Base-by-base conservation (phyloP, 805 yeast genomes). In the Wickerhamiella sorbophila region DNA sequence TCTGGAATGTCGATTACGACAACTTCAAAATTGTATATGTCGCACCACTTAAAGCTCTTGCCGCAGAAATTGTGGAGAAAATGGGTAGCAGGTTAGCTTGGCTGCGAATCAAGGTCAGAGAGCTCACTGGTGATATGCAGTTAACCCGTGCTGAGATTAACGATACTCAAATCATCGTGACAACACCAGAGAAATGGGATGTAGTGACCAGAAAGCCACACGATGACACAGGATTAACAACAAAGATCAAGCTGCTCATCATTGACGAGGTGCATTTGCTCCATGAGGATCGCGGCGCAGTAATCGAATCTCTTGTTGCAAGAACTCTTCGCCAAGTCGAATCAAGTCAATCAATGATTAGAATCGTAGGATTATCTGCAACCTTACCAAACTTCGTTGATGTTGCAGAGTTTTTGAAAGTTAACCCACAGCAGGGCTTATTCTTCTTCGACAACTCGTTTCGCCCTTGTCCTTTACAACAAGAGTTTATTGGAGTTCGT, bases 201-300 rank as follows among this genome's bases (percentile, higher is more conserved):
- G 96, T 91, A 2, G 95, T 91, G 1, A 88, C 98, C 0, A 73
- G 97, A 56, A 91, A 91, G 56, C 79, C 87, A 31, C 79, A 71
- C 50, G 96, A 95, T 40, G 96, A 87, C 53, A 75, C 74, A 39
- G 94, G 86, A 50, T 60, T 87, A 37, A 83, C 84, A 2, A 75
- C 81, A 10, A 86, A 85, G 52, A 93, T 91, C 8, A 83, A 79
- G 58, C 63, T 91, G 12, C 63, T 91, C 44, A 84, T 91, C 45
- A 87, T 91, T 46, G 98, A 91, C 67, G 98, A 91, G 62, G 97
- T 91, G 0, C 98, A 91, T 69, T 66, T 91, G 55, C 69, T 91
- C 41, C 97, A 91, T 53, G 98, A 91, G 71, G 98, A 91, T 43
- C 75, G 98, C 66, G 98, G 98, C 52, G 84, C 96, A 6, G 98